Percentiles rank a stretch among this genome's conserved stretches.
Evolutionary conservation across 1,284 basidiomycete genomes (phyloP).

Genomic region (Volvariella surrecta): DNA sequence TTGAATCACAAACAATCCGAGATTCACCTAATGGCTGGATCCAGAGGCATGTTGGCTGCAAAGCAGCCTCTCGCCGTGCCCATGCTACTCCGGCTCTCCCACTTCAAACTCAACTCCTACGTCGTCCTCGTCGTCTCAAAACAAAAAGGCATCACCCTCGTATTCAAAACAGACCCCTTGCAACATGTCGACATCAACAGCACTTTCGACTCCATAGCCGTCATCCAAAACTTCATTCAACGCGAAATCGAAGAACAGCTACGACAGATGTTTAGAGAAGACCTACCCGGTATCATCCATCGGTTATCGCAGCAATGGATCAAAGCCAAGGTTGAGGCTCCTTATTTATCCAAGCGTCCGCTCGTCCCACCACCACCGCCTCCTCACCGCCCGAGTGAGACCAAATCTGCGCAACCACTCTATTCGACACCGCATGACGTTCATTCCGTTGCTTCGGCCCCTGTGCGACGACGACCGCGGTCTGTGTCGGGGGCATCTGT

Average conservation of each 20-base stretch:
- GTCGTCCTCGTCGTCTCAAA: slow-evolving; percentile 97
- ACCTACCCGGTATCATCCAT: slow-evolving; percentile 96
- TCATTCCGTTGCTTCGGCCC: not conserved
- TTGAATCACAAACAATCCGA: slow-evolving; percentile 85
- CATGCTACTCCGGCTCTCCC: slow-evolving; percentile 95
- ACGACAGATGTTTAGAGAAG: slow-evolving; percentile 96
- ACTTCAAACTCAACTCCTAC: slow-evolving; percentile 91
- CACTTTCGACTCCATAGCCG: slow-evolving; percentile 97
- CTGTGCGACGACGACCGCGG: slow-evolving; percentile 18
- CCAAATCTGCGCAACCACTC: not conserved
- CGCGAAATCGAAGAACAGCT: slow-evolving; percentile 96
- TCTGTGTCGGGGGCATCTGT: slow-evolving; percentile 28
- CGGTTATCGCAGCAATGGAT: slow-evolving; percentile 93
- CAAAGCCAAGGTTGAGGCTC: slow-evolving; percentile 77
- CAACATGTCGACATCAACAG: slow-evolving; percentile 97
- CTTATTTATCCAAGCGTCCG: slow-evolving; percentile 52
- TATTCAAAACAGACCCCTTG: slow-evolving; percentile 99
- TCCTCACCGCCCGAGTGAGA: slow-evolving; percentile 12
- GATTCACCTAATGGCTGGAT: slow-evolving; percentile 69
- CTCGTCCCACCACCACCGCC: slow-evolving; percentile 22
- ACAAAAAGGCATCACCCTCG: slow-evolving; percentile 95
- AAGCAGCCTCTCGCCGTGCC: slow-evolving; percentile 93
- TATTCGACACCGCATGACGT: not conserved
- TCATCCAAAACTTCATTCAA: slow-evolving; percentile 96
- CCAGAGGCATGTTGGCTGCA: slow-evolving; percentile 82